A percentile compares a stretch with the other conserved stretches of the same genome.
Conservation (phyloP, 2,329 filamentous ascomycete genomes). For the Pseudocercospora eumusae region DNA sequence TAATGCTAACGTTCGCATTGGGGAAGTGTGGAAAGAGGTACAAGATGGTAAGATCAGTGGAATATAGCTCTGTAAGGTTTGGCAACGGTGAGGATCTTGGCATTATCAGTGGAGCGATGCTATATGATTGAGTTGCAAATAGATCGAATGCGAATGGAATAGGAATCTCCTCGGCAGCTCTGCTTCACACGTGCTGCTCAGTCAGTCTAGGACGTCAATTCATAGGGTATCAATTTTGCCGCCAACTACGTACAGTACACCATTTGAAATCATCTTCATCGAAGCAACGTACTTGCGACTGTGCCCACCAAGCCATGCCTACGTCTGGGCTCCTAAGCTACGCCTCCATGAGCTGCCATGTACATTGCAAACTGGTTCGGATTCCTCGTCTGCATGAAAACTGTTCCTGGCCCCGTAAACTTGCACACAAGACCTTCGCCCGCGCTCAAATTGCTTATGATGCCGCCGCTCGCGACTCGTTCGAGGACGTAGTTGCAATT, state of each 20-base stretch:
- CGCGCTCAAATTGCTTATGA: conserved; percentile 82
- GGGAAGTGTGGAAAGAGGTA: no score
- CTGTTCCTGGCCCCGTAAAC: conserved; percentile 84
- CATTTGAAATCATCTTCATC: background rate
- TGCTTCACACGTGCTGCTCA: no score
- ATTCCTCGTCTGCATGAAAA: conserved; percentile 93
- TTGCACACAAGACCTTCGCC: conserved; percentile 92
- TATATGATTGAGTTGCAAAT: no score
- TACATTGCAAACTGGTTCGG: conserved; percentile 63
- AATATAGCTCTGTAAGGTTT: no score
- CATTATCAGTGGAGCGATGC: no score
- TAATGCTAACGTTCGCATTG: no score
- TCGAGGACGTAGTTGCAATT: conserved; percentile 93
- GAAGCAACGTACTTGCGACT: background rate
- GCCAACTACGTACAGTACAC: background rate
- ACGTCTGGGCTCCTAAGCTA: conserved; percentile 13
- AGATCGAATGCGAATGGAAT: no score
- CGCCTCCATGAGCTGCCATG: conserved; percentile 46
- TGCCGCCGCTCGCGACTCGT: conserved; percentile 83
- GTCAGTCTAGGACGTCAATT: background rate
- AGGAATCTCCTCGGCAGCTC: no score
- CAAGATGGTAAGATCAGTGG: no score
- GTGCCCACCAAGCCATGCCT: background rate
- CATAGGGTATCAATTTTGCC: background rate
- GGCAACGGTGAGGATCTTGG: no score